These are phyloP conservation scores for Triticum turgidum DNA, from an alignment of 176 grass and related monocot genomes.

Conservation along the genomic window DNA sequence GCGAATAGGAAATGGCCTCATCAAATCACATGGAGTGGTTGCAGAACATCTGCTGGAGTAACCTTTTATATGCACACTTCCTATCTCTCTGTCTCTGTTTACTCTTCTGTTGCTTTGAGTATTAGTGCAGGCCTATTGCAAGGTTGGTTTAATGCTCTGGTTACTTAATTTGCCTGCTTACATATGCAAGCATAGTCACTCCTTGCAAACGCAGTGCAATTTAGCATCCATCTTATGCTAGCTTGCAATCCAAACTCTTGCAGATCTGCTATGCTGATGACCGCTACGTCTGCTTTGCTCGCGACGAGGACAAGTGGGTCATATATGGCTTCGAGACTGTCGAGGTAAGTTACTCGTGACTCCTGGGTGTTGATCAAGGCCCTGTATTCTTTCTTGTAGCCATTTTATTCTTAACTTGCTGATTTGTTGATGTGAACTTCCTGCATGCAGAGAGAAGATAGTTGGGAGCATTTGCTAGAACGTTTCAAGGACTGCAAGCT, in stretches of 20 bases:
- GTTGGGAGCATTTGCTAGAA: slow-evolving; percentile 21
- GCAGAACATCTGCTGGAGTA: background rate
- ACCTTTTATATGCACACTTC: background rate
- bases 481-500: slow-evolving; percentile 16
- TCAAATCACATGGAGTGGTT: background rate
- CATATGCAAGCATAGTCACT: background rate
- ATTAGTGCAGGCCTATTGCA: background rate
- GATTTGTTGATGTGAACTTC: background rate
- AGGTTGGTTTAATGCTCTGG: background rate
- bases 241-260: background rate
- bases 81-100: background rate
- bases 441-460: slow-evolving; percentile 5
- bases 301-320: slow-evolving; percentile 17
- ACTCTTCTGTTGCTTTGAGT: background rate
- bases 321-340: slow-evolving; percentile 6
- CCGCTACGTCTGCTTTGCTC: slow-evolving; percentile 18
- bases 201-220: background rate
- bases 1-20: background rate
- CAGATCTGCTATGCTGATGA: slow-evolving; percentile 15
- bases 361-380: background rate
- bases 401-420: background rate
- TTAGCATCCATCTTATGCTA: background rate
- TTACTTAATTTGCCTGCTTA: background rate
- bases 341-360: background rate
- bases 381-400: background rate